These are phyloP conservation scores for Sisymbrium altissimum DNA, from an alignment of 345 rosid species.

Conservation along the genomic window DNA sequence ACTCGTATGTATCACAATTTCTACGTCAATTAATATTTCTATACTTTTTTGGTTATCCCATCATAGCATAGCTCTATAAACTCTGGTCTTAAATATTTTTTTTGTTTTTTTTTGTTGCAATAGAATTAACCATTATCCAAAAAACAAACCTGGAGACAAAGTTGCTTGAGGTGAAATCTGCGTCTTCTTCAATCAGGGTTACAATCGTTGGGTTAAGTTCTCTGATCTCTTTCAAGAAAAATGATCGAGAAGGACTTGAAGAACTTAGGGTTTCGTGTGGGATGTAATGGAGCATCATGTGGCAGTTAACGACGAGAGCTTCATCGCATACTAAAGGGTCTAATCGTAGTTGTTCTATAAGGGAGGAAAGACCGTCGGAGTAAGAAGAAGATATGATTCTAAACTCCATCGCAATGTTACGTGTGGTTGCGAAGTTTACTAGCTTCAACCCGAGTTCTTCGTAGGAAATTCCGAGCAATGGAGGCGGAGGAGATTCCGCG, in stretches of 20 bases:
- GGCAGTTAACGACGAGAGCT: slow-evolving; percentile 80
- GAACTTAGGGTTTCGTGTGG: slow-evolving; percentile 60
- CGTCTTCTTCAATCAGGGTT: slow-evolving; percentile 77
- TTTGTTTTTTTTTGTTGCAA: no score
- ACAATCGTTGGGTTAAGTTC: slow-evolving; percentile 65
- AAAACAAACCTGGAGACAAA: slow-evolving; percentile 38
- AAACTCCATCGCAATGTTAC: slow-evolving; percentile 66
- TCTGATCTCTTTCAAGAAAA: slow-evolving; percentile 60
- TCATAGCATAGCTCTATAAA: no score
- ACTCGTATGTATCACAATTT: not conserved
- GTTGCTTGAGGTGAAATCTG: slow-evolving; percentile 63
- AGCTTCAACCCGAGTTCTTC: slow-evolving; percentile 68
- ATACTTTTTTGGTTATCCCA: not conserved
- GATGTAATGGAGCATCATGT: slow-evolving; percentile 78
- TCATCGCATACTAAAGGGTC: slow-evolving; percentile 54
- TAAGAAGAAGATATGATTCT: slow-evolving; percentile 51
- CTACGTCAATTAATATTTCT: not conserved
- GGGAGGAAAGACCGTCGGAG: slow-evolving; percentile 61
- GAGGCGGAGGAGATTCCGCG: slow-evolving; percentile 50
- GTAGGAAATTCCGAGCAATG: slow-evolving; percentile 54
- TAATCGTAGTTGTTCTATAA: slow-evolving; percentile 57
- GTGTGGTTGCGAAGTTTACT: slow-evolving; percentile 65
- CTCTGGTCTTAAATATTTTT: not conserved
- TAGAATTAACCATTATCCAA: not conserved
- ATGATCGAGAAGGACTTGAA: slow-evolving; percentile 32